Conservation (phyloP, 2,329 filamentous ascomycete species). For the Microdochium bolleyi region DNA sequence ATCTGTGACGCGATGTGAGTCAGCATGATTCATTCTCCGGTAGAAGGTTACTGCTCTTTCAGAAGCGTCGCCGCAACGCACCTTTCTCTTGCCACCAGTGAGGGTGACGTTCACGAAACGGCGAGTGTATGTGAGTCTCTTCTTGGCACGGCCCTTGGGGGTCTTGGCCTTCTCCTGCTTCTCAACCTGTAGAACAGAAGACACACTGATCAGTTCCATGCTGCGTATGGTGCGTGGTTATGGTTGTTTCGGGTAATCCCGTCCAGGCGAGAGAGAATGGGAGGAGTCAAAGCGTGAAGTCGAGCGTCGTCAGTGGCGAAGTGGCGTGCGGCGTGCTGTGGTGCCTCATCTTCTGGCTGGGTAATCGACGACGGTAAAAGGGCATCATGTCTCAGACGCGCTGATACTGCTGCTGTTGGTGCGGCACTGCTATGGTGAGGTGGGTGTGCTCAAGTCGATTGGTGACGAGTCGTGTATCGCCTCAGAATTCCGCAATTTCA, state of each 20-base stretch:
- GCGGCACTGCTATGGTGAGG: no score
- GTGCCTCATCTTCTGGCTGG: no score
- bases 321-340: no score
- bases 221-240: conserved; percentile 1
- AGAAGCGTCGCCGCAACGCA: conserved; percentile 29
- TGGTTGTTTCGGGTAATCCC: not conserved
- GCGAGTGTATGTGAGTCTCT: conserved; percentile 92
- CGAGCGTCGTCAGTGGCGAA: no score
- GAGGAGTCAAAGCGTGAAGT: no score
- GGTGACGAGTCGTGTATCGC: not conserved
- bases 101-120: conserved; percentile 98
- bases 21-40: conserved; percentile 7
- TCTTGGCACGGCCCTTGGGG: conserved; percentile 95
- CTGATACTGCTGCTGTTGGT: no score
- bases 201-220: conserved; percentile 1
- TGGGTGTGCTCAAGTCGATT: no score
- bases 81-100: conserved; percentile 98
- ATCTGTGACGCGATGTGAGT: conserved; percentile 16
- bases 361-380: no score
- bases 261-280: no score
- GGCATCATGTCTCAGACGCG: no score
- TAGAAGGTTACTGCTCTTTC: not conserved
- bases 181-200: conserved; percentile 13
- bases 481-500: not conserved
- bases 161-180: conserved; percentile 82